Percentiles rank a stretch among this genome's conserved stretches.
Evolutionary conservation across 2,329 filamentous ascomycete genomes (phyloP).

Genomic region (Orbilia javanica): DNA sequence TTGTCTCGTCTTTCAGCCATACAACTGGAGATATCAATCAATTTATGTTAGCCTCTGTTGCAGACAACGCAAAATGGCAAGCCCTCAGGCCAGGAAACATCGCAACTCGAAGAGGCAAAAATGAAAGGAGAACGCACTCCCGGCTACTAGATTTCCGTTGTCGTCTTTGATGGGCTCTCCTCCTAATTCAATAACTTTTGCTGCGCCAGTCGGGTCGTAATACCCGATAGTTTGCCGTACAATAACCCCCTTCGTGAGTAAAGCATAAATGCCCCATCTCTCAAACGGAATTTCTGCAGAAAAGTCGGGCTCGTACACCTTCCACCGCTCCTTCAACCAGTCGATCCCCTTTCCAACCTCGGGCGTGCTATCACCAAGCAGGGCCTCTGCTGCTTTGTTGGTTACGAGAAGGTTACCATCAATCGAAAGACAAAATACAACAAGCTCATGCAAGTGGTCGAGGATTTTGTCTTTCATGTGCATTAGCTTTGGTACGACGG

Average conservation of each 20-base stretch:
- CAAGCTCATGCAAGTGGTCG: conserved; percentile 56
- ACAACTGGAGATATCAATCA: conserved; percentile 39
- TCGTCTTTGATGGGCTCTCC: conserved; percentile 55
- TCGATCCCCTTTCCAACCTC: conserved; percentile 52
- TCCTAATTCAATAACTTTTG: conserved; percentile 54
- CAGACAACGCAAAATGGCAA: conserved; percentile 44
- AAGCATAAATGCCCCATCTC: conserved; percentile 53
- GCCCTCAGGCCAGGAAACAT: conserved; percentile 12
- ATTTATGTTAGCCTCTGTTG: conserved; percentile 37
- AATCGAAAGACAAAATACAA: conserved; percentile 50
- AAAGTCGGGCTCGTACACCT: conserved; percentile 57
- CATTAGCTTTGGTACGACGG: conserved; percentile 46
- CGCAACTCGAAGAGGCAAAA: not conserved
- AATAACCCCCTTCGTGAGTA: conserved; percentile 48
- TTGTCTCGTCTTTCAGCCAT: conserved; percentile 57
- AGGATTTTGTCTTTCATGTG: conserved; percentile 56
- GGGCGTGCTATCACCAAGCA: conserved; percentile 53
- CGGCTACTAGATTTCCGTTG: conserved; percentile 44
- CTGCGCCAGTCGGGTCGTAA: conserved; percentile 34
- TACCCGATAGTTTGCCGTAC: conserved; percentile 55
- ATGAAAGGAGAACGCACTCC: conserved; percentile 48
- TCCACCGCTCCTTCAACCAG: conserved; percentile 57
- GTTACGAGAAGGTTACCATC: conserved; percentile 55
- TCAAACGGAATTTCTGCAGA: conserved; percentile 56
- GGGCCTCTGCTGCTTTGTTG: conserved; percentile 50